phyloP scores from a whole-genome alignment of 2,329 filamentous ascomycete genomes.

The Colletotrichum sp. region DNA sequence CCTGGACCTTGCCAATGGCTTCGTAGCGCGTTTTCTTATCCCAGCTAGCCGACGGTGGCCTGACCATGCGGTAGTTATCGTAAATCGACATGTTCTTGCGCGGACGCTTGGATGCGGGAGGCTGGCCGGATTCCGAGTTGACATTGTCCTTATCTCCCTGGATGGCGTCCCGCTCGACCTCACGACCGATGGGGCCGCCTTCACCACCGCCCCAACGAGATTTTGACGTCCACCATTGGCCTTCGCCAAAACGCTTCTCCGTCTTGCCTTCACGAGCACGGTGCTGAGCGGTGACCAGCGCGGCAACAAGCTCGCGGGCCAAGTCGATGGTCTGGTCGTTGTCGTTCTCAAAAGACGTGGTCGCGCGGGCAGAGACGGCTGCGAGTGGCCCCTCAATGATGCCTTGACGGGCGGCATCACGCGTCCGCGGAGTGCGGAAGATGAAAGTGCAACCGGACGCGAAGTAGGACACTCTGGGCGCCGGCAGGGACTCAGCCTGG shows the following conservation, averaged over 20 bases:
- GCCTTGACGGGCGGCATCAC: slow-evolving; percentile 63
- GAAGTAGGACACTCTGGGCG: slow-evolving; percentile 57
- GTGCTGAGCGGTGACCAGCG: slow-evolving; percentile 68
- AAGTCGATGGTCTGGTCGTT: slow-evolving; percentile 68
- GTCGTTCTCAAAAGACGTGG: slow-evolving; percentile 55
- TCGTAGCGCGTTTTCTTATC: slow-evolving; percentile 64
- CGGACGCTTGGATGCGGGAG: slow-evolving; percentile 47
- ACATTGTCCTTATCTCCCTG: slow-evolving; percentile 51
- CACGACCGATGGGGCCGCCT: slow-evolving; percentile 67
- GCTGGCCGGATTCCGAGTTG: slow-evolving; percentile 25
- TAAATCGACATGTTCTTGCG: slow-evolving; percentile 64
- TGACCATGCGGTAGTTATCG: slow-evolving; percentile 68
- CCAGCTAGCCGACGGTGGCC: slow-evolving; percentile 63
- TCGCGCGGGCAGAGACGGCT: slow-evolving; percentile 62
- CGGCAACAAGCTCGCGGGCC: slow-evolving; percentile 64
- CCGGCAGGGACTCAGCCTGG: background rate
- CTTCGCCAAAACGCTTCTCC: slow-evolving; percentile 63
- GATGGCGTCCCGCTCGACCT: slow-evolving; percentile 55
- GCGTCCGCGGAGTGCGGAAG: slow-evolving; percentile 64
- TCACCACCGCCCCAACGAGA: slow-evolving; percentile 68
- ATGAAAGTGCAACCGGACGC: slow-evolving; percentile 65
- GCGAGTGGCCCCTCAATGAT: slow-evolving; percentile 67
- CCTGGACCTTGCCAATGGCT: slow-evolving; percentile 57
- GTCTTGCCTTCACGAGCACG: slow-evolving; percentile 61
- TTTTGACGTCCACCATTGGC: slow-evolving; percentile 66